Conservation (phyloP, 257 asterid species). For the Ocimum tenuiflorum region DNA sequence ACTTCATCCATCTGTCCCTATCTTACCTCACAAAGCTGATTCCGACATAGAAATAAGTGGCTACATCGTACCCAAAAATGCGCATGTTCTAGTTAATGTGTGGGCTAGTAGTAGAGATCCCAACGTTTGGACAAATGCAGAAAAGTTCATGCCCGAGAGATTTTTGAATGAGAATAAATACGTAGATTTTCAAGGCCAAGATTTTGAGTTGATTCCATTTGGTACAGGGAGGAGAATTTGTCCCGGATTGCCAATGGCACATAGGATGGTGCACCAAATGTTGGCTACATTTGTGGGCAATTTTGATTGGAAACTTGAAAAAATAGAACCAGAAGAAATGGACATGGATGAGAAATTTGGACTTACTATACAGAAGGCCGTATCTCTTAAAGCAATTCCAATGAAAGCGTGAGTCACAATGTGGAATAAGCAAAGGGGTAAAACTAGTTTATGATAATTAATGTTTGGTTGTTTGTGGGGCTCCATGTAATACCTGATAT, state of each 20-base stretch:
- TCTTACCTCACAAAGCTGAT: slow-evolving; percentile 26
- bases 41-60: slow-evolving; percentile 19
- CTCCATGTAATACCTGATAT: too few species aligned
- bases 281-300: slow-evolving; percentile 20
- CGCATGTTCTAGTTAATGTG: slow-evolving; percentile 27
- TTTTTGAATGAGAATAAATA: slow-evolving; percentile 20
- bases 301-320: slow-evolving; percentile 33
- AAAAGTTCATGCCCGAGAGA: slow-evolving; percentile 30
- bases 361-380: slow-evolving; percentile 25
- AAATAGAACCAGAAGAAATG: slow-evolving; percentile 8
- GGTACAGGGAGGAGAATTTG: slow-evolving; percentile 35
- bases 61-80: slow-evolving; percentile 22
- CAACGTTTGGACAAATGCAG: slow-evolving; percentile 20
- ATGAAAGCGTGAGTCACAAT: too few species aligned
- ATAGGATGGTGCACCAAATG: slow-evolving; percentile 37
- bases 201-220: slow-evolving; percentile 39
- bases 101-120: slow-evolving; percentile 40
- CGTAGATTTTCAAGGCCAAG: slow-evolving; percentile 22
- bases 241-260: slow-evolving; percentile 34
- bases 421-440: too few species aligned
- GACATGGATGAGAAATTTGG: slow-evolving; percentile 32
- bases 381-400: slow-evolving; percentile 9
- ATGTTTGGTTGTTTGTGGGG: too few species aligned
- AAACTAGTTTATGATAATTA: too few species aligned
- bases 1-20: slow-evolving; percentile 29